A percentile compares a stretch with the other conserved stretches of the same genome.
Evolutionary conservation across 2,329 filamentous ascomycete genomes (phyloP).

Genomic region (Knufia fluminis): DNA sequence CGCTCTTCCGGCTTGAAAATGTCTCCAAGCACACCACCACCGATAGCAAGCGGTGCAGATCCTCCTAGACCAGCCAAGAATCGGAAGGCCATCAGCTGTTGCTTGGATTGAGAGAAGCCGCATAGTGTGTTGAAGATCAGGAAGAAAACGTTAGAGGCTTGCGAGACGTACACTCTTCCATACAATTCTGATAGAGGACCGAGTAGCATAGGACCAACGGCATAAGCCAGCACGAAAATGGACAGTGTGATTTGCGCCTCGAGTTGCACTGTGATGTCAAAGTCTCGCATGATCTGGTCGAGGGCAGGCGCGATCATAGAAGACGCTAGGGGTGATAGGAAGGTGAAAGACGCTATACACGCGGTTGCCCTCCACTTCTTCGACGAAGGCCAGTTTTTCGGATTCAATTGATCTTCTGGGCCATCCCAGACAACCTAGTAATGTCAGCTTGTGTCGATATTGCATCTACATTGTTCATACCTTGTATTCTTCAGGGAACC

Average conservation of each 20-base stretch:
- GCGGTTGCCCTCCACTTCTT: slow-evolving; percentile 52
- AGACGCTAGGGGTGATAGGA: slow-evolving; percentile 56
- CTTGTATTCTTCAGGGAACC: slow-evolving; percentile 8
- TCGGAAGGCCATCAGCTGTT: slow-evolving; percentile 49
- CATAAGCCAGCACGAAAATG: slow-evolving; percentile 48
- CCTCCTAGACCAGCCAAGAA: slow-evolving; percentile 51
- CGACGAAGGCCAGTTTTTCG: slow-evolving; percentile 46
- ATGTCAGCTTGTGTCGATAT: slow-evolving; percentile 36
- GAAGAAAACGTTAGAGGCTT: slow-evolving; percentile 47
- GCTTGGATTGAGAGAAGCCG: slow-evolving; percentile 45
- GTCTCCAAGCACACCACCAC: slow-evolving; percentile 33
- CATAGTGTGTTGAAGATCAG: slow-evolving; percentile 53
- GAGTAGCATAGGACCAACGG: slow-evolving; percentile 44
- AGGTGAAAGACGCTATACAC: slow-evolving; percentile 49
- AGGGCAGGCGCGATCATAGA: slow-evolving; percentile 51
- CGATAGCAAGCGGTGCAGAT: slow-evolving; percentile 46
- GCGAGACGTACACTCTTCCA: slow-evolving; percentile 47
- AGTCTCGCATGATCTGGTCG: slow-evolving; percentile 42
- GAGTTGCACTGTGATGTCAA: slow-evolving; percentile 39
- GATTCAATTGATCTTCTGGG: slow-evolving; percentile 41
- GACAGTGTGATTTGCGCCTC: slow-evolving; percentile 44
- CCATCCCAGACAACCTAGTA: slow-evolving; percentile 42
- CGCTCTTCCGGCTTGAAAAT: slow-evolving; percentile 24
- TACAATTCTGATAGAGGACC: slow-evolving; percentile 50
- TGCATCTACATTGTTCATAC: background rate